Evolutionary conservation across 2,329 filamentous ascomycete species (phyloP).

Genomic region (Sporothrix mexicana): DNA sequence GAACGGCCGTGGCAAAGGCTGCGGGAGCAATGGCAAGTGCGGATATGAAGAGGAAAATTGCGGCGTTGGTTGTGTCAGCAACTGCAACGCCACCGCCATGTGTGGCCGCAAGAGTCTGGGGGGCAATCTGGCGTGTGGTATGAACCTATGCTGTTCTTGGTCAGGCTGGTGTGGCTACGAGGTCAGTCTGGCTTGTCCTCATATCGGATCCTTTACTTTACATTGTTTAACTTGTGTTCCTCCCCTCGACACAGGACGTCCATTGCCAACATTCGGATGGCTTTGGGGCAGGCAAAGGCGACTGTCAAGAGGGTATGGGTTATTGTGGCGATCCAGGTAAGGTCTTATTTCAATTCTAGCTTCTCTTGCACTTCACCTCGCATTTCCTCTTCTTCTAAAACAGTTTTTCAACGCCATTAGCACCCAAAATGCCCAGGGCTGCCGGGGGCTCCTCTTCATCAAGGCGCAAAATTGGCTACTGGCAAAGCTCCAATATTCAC

Average conservation of each 20-base stretch:
- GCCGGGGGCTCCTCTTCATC: not conserved
- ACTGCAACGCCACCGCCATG: slow-evolving; percentile 6
- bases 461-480: not conserved
- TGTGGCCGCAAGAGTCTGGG: not conserved
- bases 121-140: not conserved
- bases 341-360: too few relatives aligned
- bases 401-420: too few relatives aligned
- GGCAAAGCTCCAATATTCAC: not conserved
- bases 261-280: not conserved
- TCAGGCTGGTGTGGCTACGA: slow-evolving; percentile 5
- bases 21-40: not conserved
- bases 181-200: too few relatives aligned
- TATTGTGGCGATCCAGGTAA: not conserved
- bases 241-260: too few relatives aligned
- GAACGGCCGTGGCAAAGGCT: not conserved
- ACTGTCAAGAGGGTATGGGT: not conserved
- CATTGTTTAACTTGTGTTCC: too few relatives aligned
- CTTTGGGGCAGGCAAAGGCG: not conserved
- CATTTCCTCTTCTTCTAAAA: too few relatives aligned
- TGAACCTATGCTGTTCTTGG: not conserved
- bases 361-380: too few relatives aligned
- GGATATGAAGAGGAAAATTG: slow-evolving; percentile 1
- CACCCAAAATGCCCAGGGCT: not conserved
- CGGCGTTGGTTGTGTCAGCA: not conserved
- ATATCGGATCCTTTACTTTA: too few relatives aligned